phyloP scores from a whole-genome alignment of 768 basidiomycete species.

The Cubamyces lactineus region DNA sequence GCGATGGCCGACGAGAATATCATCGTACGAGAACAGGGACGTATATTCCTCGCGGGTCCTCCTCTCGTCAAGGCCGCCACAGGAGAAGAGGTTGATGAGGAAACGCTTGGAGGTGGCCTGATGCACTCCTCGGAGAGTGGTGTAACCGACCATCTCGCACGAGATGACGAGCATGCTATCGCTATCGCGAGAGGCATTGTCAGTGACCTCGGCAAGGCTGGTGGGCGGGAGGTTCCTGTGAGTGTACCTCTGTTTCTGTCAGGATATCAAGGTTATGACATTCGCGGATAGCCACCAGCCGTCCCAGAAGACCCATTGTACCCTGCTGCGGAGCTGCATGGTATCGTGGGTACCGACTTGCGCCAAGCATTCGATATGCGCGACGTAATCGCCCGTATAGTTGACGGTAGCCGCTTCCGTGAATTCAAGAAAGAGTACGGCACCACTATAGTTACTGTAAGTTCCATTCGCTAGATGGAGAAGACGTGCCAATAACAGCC shows the following conservation, averaged over 20 bases:
- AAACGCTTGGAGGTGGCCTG: slow-evolving; percentile 85
- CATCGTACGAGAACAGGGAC: slow-evolving; percentile 89
- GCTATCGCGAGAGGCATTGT: slow-evolving; percentile 76
- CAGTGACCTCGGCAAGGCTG: slow-evolving; percentile 73
- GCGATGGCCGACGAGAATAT: slow-evolving; percentile 97
- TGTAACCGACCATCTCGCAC: slow-evolving; percentile 86
- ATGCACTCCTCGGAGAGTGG: slow-evolving; percentile 94
- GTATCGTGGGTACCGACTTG: slow-evolving; percentile 89
- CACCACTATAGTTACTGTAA: slow-evolving; percentile 83
- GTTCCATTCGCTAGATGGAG: slow-evolving; percentile 21
- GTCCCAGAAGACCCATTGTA: slow-evolving; percentile 76
- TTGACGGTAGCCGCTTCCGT: slow-evolving; percentile 88
- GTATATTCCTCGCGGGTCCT: slow-evolving; percentile 93
- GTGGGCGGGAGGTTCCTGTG: slow-evolving; percentile 53
- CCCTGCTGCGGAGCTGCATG: slow-evolving; percentile 80
- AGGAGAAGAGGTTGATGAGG: slow-evolving; percentile 91
- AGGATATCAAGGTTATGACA: neutral
- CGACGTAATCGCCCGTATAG: slow-evolving; percentile 89
- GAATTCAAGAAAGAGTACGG: slow-evolving; percentile 98
- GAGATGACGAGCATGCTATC: slow-evolving; percentile 85
- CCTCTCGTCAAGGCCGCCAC: slow-evolving; percentile 95
- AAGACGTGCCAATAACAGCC: neutral
- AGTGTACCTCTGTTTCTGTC: slow-evolving; percentile 30
- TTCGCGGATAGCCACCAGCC: slow-evolving; percentile 50
- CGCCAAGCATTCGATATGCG: slow-evolving; percentile 92